phyloP scores from a whole-genome alignment of 2,329 filamentous ascomycete genomes.

The Colletotrichum destructivum region DNA sequence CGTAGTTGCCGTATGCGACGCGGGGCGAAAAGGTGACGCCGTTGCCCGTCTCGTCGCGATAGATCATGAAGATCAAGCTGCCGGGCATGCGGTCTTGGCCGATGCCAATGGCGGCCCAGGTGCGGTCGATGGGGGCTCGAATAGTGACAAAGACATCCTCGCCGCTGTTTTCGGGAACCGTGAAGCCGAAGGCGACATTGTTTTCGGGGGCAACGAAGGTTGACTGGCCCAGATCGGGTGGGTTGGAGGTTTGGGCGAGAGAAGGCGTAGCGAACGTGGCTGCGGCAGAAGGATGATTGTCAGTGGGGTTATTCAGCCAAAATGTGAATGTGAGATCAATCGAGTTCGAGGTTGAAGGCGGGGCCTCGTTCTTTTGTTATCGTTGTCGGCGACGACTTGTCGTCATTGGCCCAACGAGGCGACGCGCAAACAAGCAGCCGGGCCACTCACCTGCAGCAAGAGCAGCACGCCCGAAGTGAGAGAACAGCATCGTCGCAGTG shows the following conservation, averaged over 20 bases:
- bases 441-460: slow-evolving; percentile 42
- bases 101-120: slow-evolving; percentile 71
- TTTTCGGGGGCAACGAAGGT: slow-evolving; percentile 61
- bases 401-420: slow-evolving; percentile 12
- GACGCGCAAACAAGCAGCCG: slow-evolving; percentile 18
- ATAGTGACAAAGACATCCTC: slow-evolving; percentile 70
- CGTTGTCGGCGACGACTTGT: not conserved
- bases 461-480: slow-evolving; percentile 33
- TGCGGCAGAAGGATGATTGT: slow-evolving; percentile 15
- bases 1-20: slow-evolving; percentile 63
- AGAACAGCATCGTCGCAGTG: slow-evolving; percentile 40
- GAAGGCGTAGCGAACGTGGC: slow-evolving; percentile 43
- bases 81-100: slow-evolving; percentile 67
- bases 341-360: not conserved
- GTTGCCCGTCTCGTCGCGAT: slow-evolving; percentile 61
- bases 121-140: slow-evolving; percentile 59
- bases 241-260: slow-evolving; percentile 48
- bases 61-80: slow-evolving; percentile 69
- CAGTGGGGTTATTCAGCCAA: slow-evolving; percentile 16
- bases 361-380: not conserved
- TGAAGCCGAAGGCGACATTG: slow-evolving; percentile 64
- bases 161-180: slow-evolving; percentile 62
- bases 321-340: not conserved
- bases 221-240: slow-evolving; percentile 53
- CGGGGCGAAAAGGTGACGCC: slow-evolving; percentile 72